Base-by-base conservation (phyloP, 2,329 filamentous ascomycete species). In the Sclerotinia glacialis region DNA sequence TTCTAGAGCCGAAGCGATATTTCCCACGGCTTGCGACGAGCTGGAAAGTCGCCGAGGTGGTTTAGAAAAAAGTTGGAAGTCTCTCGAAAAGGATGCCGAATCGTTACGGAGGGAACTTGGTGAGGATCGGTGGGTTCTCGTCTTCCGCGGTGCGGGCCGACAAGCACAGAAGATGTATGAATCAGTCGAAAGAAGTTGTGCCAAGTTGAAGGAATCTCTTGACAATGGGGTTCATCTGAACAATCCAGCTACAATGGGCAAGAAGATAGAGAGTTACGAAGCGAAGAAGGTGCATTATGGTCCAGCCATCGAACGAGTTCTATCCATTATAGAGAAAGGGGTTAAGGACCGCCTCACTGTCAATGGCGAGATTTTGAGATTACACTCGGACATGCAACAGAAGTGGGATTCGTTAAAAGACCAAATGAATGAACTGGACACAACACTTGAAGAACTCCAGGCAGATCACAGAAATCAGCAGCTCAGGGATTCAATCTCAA, bases 131-230 rank as follows among this genome's bases (percentile, higher is more conserved):
- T 99, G 95, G 95, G 89, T 99, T 53, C 84, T 96, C 64, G 93
- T 98, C 46, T 99, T 99, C 80, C 87, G 94, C 66, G 94, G 95
- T 71, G 95, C 95, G 21, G 93, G 93, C 18, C 85, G 90, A 67
- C 93, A 97, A 78, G 94, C 95, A 5, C 87, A 95, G 72, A 97
- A 97, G 80, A 97, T 99, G 93, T 94, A 92, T 76, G 92, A 97
- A 72, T 97, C 93, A 4, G 92, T 98, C 28, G 91, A 96, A 75
- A 86, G 94, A 70, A 97, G 93, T 76, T 86, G 96, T 67, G 79
- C 82, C 56, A 96, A 96, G 78, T 83, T 99, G 46, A 88, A 86
- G 69, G 92, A 97, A 75, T 88, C 87, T 5, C 82, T 97, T 21
- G 91, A 96, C 67, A 83, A 86, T 14, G 89, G 88, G 9, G 83